phyloP scores from a whole-genome alignment of 169 alveolate genomes.

The Amoebophrya sp. region DNA sequence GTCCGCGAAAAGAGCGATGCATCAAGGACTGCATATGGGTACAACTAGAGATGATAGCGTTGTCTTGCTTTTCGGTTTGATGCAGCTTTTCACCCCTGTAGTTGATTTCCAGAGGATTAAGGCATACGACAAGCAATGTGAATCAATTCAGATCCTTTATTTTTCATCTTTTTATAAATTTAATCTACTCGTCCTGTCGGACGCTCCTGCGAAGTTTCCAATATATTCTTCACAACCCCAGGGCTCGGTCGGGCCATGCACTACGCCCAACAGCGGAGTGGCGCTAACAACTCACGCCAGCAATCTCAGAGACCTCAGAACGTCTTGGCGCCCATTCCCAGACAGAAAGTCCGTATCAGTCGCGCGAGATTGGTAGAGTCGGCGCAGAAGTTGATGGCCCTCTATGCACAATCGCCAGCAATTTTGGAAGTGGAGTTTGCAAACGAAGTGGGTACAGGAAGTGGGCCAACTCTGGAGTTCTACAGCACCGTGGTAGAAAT shows the following conservation, averaged over 20 bases:
- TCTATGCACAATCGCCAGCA: background rate
- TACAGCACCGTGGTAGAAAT: constrained; percentile 19
- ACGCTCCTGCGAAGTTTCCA: too few species aligned
- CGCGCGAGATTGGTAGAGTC: constrained; percentile 40
- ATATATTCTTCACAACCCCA: background rate
- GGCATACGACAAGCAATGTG: too few species aligned
- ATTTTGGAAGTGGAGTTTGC: constrained; percentile 48
- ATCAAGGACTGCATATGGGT: background rate
- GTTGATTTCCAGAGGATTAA: too few species aligned
- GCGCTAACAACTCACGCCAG: background rate
- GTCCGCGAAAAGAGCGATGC: background rate
- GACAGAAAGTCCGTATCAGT: constrained; percentile 40
- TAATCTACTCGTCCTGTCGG: too few species aligned
- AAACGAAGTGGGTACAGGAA: constrained; percentile 51
- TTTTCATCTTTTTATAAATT: too few species aligned
- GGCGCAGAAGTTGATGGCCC: background rate
- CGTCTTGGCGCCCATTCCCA: constrained; percentile 25
- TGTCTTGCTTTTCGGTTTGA: too few species aligned
- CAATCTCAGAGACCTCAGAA: too few species aligned
- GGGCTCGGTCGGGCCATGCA: background rate
- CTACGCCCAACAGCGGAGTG: background rate
- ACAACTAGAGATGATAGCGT: too few species aligned
- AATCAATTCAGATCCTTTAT: too few species aligned
- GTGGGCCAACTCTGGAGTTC: constrained; percentile 52
- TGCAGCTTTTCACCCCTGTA: too few species aligned